These are phyloP conservation scores for Hordeum marinum DNA, from an alignment of 176 grass and related monocot genomes.

Conservation along the genomic window DNA sequence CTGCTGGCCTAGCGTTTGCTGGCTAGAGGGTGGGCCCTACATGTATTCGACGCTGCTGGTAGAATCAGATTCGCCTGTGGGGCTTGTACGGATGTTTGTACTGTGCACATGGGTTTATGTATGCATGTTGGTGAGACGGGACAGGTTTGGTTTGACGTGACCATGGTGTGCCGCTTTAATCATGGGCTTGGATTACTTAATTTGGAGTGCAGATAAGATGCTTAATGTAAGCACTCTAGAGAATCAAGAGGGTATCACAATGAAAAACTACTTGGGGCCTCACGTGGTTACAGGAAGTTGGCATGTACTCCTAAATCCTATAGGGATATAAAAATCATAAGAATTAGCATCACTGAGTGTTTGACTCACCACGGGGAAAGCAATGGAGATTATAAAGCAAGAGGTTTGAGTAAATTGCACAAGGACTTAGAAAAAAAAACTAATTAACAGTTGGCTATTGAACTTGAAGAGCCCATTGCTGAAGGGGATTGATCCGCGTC, in stretches of 20 bases:
- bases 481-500: no score
- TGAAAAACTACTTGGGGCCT: not conserved
- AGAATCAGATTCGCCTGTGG: not conserved
- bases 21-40: not conserved
- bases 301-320: no score
- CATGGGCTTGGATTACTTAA: not conserved
- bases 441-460: no score
- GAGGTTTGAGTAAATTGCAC: no score
- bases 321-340: no score
- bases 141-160: slow-evolving; percentile 2
- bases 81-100: not conserved
- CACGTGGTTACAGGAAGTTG: no score
- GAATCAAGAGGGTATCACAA: not conserved
- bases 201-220: not conserved
- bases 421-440: no score
- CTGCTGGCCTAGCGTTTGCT: slow-evolving; percentile 21
- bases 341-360: no score
- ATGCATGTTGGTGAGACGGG: not conserved
- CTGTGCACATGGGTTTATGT: slow-evolving; percentile 1
- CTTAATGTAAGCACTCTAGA: not conserved
- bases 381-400: no score
- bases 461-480: no score
- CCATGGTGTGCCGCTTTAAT: not conserved
- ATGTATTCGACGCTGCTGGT: not conserved
- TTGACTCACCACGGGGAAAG: no score